Conservation (phyloP, 768 basidiomycete species). For the Tricholoma flavovirens region DNA sequence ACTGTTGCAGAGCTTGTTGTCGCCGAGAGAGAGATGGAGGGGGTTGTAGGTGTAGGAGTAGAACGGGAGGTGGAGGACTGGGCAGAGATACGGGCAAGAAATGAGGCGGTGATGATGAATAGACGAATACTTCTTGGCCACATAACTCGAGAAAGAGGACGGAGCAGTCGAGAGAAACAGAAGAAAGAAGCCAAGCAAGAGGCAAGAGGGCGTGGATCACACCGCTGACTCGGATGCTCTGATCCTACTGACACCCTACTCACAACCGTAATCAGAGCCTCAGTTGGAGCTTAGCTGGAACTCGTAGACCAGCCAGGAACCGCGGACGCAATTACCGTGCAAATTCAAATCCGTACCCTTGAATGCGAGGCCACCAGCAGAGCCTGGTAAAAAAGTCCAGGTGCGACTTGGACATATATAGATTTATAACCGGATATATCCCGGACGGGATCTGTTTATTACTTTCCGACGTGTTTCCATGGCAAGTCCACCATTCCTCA, state of each 20-base stretch:
- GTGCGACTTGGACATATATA: neutral
- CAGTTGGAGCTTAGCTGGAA: neutral
- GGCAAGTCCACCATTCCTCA: too few species aligned
- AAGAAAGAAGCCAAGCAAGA: slow-evolving; percentile 3
- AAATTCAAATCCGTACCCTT: too few species aligned
- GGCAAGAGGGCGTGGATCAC: neutral
- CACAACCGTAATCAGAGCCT: too few species aligned
- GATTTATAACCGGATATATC: neutral
- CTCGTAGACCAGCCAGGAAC: neutral
- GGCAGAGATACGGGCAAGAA: slow-evolving; percentile 29
- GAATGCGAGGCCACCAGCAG: neutral
- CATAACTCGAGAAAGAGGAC: slow-evolving; percentile 13
- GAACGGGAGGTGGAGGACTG: slow-evolving; percentile 25
- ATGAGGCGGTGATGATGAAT: slow-evolving; percentile 10
- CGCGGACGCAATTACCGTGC: neutral
- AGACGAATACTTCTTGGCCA: neutral
- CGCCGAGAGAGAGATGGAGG: slow-evolving; percentile 46
- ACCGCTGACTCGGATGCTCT: neutral
- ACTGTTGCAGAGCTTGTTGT: slow-evolving; percentile 48
- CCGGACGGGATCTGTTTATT: neutral
- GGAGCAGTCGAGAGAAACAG: slow-evolving; percentile 9
- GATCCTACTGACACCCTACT: neutral
- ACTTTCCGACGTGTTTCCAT: neutral
- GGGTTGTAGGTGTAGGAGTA: slow-evolving; percentile 17
- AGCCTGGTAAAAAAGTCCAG: neutral